These are phyloP conservation scores for Quercus cerris DNA, from an alignment of 306 rosid species.

Conservation along the genomic window DNA sequence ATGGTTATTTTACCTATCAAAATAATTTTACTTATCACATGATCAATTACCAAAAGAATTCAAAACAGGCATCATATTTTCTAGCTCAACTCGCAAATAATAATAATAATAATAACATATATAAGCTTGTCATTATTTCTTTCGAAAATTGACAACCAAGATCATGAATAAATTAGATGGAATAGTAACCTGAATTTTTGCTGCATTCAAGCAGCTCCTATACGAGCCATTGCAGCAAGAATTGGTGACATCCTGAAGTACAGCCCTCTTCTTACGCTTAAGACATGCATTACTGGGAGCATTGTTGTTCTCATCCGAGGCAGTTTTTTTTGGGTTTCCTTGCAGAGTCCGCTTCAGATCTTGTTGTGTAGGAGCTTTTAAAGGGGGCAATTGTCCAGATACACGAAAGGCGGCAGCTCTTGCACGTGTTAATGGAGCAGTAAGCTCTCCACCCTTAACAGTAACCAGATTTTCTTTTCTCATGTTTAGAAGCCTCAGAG, in stretches of 20 bases:
- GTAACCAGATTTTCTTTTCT: slow-evolving; percentile 48
- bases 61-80: not conserved
- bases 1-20: no score
- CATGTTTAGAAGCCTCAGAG: slow-evolving; percentile 56
- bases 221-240: slow-evolving; percentile 43
- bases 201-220: slow-evolving; percentile 40
- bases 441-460: slow-evolving; percentile 35
- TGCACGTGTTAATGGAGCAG: slow-evolving; percentile 71
- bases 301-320: slow-evolving; percentile 26
- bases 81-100: not conserved
- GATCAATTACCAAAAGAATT: not conserved
- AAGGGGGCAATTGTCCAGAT: slow-evolving; percentile 50
- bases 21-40: not conserved
- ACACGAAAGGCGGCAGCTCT: slow-evolving; percentile 56
- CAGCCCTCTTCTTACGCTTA: slow-evolving; percentile 59
- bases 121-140: not conserved
- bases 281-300: slow-evolving; percentile 32
- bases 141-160: not conserved
- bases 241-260: slow-evolving; percentile 73
- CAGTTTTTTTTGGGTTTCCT: slow-evolving; percentile 45
- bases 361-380: slow-evolving; percentile 33
- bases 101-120: no score
- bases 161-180: not conserved
- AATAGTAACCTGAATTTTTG: slow-evolving; percentile 59
- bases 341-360: slow-evolving; percentile 38